Evolutionary conservation across 139 green algal genomes (phyloP), one percentile per base, ranked within the genome.

Genomic region (Chlamydomonas schloesseri): DNA sequence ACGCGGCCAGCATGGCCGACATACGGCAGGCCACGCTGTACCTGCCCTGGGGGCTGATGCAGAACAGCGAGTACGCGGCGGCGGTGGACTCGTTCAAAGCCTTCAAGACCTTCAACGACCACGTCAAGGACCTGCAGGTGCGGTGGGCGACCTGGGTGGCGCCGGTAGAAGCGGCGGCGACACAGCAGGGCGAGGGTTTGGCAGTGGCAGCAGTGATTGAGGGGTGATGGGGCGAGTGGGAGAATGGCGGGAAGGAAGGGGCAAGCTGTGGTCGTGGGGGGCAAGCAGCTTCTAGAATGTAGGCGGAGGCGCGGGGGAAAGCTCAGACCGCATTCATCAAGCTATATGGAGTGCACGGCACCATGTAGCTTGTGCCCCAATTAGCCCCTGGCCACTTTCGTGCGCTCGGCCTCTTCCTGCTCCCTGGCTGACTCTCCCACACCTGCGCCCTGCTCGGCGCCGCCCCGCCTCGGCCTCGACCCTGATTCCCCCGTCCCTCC

Each of bases 21-120:
- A 53, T 91, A 20, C 83, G 88, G 21, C 65, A 84, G 34, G 88
- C 88, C 5, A 78, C 60, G 1, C 71, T 89, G 34, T 83, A 88
- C 36, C 34, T 87, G 50, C 71, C 88, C 1, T 91, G 88, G 88
- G 88, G 83, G n/a, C 55, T 91, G 36, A 69, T 88, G 26, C 83
- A 87, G n/a, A 79, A 71, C 55, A 71, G 55, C 81, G 81, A 87
- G 47, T 87, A 76, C 81, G 64, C 29, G 0, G 69, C 81, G 9
- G 28, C 81, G 2, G 18, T 53, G 15, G 81, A 87, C 37, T 31
- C 81, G 1, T 47, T 67, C n/a, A 87, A 87, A 29, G 81, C 81
- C 6, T 72, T 73, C 50, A 78, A 79, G 36, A 67, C 60, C 26
- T 73, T 87, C 18, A 70, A 87, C 13, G 81, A 87, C 11, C 81